Evolutionary conservation across 2,329 filamentous ascomycete species (phyloP).

Genomic region (Chaetothyriales sp.): DNA sequence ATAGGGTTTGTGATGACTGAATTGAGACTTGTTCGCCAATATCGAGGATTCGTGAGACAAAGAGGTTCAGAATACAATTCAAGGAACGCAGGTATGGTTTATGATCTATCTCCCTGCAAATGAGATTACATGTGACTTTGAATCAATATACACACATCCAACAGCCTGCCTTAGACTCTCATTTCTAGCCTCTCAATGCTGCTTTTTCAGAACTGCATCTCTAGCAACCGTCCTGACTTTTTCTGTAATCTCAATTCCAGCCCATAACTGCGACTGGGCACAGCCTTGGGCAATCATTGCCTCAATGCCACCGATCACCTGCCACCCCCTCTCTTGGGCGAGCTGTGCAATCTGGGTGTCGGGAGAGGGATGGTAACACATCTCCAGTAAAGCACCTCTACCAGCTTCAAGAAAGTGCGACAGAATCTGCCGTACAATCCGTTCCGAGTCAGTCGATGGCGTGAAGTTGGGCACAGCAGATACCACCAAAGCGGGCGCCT

Average conservation of each 20-base stretch:
- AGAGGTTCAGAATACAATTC: too few relatives aligned
- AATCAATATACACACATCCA: too few relatives aligned
- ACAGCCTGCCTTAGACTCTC: too few relatives aligned
- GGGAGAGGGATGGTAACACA: slow-evolving; percentile 39
- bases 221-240: slow-evolving; percentile 7
- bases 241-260: slow-evolving; percentile 44
- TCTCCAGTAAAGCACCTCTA: slow-evolving; percentile 16
- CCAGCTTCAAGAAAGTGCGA: slow-evolving; percentile 23
- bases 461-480: slow-evolving; percentile 64
- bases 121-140: background rate
- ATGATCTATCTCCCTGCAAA: background rate
- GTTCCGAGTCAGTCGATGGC: slow-evolving; percentile 52
- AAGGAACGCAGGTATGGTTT: too few relatives aligned
- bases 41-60: too few relatives aligned
- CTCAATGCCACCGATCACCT: slow-evolving; percentile 62
- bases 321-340: slow-evolving; percentile 51
- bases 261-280: slow-evolving; percentile 53
- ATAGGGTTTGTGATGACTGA: too few relatives aligned
- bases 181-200: background rate
- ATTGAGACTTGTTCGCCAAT: too few relatives aligned
- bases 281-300: slow-evolving; percentile 65
- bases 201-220: slow-evolving; percentile 2
- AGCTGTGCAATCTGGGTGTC: slow-evolving; percentile 54
- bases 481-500: slow-evolving; percentile 53
- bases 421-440: slow-evolving; percentile 42